Percentiles rank a stretch among this genome's conserved stretches.
These are phyloP conservation scores for Begonia masoniana DNA, from an alignment of 306 rosid genomes.

Conservation along the genomic window DNA sequence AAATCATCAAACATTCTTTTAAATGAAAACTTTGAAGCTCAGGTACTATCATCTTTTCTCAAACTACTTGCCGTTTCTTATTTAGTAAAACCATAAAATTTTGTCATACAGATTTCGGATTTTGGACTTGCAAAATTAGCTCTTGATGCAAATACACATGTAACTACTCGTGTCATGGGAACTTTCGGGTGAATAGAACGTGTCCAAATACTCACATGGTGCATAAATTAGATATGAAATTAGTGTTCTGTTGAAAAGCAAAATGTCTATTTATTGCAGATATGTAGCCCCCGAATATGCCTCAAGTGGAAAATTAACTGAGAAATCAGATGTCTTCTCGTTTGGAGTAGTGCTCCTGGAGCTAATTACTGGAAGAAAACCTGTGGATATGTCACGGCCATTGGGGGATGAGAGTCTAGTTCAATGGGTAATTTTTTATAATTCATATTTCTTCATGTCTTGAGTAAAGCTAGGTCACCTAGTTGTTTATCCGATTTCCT, in stretches of 20 bases:
- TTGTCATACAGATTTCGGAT: slow-evolving; percentile 62
- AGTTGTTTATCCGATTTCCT: too few species aligned
- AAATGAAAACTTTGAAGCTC: slow-evolving; percentile 69
- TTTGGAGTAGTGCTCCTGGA: slow-evolving; percentile 90
- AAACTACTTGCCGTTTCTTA: too few species aligned
- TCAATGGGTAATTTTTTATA: slow-evolving; percentile 65
- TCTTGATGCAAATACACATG: slow-evolving; percentile 56
- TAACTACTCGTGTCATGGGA: slow-evolving; percentile 86
- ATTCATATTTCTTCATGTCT: not conserved
- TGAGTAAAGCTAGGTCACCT: too few species aligned
- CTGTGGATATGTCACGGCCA: slow-evolving; percentile 76
- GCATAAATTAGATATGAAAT: too few species aligned
- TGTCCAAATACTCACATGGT: too few species aligned
- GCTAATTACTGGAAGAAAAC: slow-evolving; percentile 83
- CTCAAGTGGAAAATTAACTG: slow-evolving; percentile 85
- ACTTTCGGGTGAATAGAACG: slow-evolving; percentile 60
- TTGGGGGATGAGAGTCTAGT: slow-evolving; percentile 82
- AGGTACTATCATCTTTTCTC: slow-evolving; percentile 27
- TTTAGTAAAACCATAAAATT: too few species aligned
- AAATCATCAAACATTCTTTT: slow-evolving; percentile 93
- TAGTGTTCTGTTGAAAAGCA: too few species aligned
- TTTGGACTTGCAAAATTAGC: slow-evolving; percentile 92
- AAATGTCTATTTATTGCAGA: slow-evolving; percentile 19
- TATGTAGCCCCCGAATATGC: slow-evolving; percentile 97
- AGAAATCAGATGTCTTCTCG: slow-evolving; percentile 81